Evolutionary conservation across 345 rosid genomes (phyloP).

Genomic region (Brassica carinata): DNA sequence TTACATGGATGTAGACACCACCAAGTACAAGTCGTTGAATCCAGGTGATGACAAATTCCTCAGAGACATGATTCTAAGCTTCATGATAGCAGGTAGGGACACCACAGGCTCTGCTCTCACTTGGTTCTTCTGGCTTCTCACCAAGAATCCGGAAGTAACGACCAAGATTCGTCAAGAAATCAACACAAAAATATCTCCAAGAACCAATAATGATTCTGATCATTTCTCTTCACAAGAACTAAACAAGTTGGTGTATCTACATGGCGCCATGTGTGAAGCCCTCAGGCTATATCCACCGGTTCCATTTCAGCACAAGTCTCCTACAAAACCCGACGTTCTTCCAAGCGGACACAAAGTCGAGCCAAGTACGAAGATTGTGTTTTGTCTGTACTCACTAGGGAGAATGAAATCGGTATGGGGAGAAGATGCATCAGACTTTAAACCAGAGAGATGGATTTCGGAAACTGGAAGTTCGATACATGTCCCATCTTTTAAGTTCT

Average conservation of each 20-base stretch:
- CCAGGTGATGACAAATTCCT: constrained; percentile 30
- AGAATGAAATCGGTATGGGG: constrained; percentile 24
- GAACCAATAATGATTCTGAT: neutral
- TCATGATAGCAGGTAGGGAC: constrained; percentile 40
- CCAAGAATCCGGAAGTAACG: constrained; percentile 26
- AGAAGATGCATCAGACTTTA: constrained; percentile 23
- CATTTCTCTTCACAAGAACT: constrained; percentile 13
- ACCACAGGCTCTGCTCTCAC: constrained; percentile 31
- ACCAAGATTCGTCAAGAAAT: constrained; percentile 41
- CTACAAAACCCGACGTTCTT: constrained; percentile 32
- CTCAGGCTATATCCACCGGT: constrained; percentile 41
- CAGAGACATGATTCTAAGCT: constrained; percentile 35
- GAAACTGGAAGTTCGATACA: neutral
- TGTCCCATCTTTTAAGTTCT: neutral
- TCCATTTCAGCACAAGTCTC: constrained; percentile 35
- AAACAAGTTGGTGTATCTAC: constrained; percentile 44
- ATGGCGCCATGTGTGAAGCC: constrained; percentile 41
- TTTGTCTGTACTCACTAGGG: constrained; percentile 38
- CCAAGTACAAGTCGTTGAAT: constrained; percentile 21
- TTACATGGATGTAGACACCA: constrained; percentile 21
- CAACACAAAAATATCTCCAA: constrained; percentile 21
- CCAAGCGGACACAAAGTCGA: constrained; percentile 39
- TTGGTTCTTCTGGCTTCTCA: constrained; percentile 39
- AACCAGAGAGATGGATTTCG: neutral
- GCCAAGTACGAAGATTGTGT: constrained; percentile 27